Conservation (phyloP, 805 yeast species). For the Saturnispora silvae region DNA sequence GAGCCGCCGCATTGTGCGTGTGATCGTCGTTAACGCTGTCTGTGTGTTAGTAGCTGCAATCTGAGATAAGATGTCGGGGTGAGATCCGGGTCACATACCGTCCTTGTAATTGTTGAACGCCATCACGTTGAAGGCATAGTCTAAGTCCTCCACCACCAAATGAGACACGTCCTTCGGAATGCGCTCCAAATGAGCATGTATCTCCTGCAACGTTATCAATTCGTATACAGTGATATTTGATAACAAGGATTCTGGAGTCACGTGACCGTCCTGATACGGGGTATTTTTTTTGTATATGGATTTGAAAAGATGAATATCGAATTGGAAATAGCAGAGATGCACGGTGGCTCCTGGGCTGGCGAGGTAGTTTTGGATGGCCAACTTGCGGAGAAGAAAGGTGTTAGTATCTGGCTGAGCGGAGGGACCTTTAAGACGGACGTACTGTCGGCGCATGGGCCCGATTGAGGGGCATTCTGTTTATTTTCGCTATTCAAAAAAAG, state of each 20-base stretch:
- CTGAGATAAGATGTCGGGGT: no score
- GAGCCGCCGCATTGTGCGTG: no score
- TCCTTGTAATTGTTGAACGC: conserved; percentile 3
- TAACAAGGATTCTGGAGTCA: not conserved
- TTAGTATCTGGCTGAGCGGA: no score
- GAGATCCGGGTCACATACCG: conserved; percentile 6
- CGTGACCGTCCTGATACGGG: not conserved
- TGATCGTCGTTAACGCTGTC: no score
- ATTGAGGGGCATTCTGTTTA: no score
- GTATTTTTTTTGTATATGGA: not conserved
- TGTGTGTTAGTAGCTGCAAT: no score
- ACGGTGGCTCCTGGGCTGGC: not conserved
- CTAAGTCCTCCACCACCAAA: conserved; percentile 4
- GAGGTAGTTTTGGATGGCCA: not conserved
- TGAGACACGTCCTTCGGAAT: not conserved
- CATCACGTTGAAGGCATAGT: conserved; percentile 4
- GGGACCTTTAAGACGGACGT: no score
- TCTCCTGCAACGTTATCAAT: not conserved
- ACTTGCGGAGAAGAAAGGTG: no score
- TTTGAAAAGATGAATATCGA: not conserved
- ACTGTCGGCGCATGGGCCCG: no score
- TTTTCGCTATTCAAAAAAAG: no score
- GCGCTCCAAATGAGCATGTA: not conserved
- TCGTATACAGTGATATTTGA: not conserved
- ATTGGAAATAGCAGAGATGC: not conserved